Percentiles rank a stretch among this genome's conserved stretches.
Evolutionary conservation across 305 asterid species (phyloP).

Genomic region (Ilex paraguariensis): DNA sequence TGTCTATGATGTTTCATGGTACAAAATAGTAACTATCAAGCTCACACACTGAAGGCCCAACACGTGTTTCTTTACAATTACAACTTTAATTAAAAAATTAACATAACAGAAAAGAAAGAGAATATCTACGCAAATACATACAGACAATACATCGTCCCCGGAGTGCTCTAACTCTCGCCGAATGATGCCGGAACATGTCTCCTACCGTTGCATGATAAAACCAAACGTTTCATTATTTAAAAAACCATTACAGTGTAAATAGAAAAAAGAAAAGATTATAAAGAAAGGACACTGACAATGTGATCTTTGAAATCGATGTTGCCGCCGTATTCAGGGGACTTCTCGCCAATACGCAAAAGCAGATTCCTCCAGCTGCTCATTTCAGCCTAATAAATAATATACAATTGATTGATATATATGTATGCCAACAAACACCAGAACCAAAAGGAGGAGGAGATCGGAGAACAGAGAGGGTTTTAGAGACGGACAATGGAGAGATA

Average conservation of each 20-base stretch:
- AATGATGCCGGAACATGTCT: slow-evolving; percentile 77
- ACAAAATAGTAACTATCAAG: background rate
- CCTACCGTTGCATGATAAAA: slow-evolving; percentile 40
- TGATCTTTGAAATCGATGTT: slow-evolving; percentile 80
- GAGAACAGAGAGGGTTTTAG: too few relatives aligned
- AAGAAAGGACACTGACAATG: slow-evolving; percentile 40
- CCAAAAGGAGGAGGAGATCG: too few relatives aligned
- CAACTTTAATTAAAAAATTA: background rate
- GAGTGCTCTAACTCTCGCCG: slow-evolving; percentile 86
- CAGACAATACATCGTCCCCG: slow-evolving; percentile 48
- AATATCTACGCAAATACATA: slow-evolving; percentile 12
- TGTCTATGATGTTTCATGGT: background rate
- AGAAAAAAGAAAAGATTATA: background rate
- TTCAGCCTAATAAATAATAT: slow-evolving; percentile 1
- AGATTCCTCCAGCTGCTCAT: slow-evolving; percentile 82
- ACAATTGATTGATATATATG: too few relatives aligned
- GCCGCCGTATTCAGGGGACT: slow-evolving; percentile 83
- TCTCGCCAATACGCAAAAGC: slow-evolving; percentile 85
- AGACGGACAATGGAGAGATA: too few relatives aligned
- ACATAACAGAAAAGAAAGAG: background rate
- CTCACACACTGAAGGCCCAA: background rate
- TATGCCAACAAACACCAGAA: too few relatives aligned
- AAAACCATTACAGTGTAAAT: background rate
- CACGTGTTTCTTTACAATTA: background rate
- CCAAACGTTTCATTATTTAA: background rate